Conservation (phyloP, 805 yeast genomes). For the Yarrowia sp. region DNA sequence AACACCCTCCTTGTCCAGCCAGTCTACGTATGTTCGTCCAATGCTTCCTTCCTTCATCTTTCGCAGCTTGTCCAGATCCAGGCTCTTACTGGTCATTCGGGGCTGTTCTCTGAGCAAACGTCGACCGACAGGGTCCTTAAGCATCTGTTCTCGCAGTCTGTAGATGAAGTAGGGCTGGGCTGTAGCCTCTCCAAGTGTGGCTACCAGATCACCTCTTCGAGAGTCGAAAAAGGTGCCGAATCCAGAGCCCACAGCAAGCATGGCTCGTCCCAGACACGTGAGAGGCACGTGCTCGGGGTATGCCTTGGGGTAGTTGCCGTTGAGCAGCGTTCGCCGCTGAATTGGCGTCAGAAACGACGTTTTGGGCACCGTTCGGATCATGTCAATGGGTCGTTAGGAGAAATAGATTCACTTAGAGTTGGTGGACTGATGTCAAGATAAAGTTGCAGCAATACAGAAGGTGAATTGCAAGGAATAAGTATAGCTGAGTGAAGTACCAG, state of each 20-base stretch:
- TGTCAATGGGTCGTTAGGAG: not conserved
- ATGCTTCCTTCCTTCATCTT: conserved; percentile 70
- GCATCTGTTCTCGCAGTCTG: conserved; percentile 72
- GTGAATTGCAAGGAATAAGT: too few relatives aligned
- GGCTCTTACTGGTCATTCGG: conserved; percentile 73
- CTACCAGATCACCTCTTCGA: conserved; percentile 52
- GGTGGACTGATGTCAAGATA: conserved; percentile 32
- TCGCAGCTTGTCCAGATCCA: conserved; percentile 67
- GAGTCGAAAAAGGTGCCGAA: conserved; percentile 66
- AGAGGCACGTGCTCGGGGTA: conserved; percentile 86
- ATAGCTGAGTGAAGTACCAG: too few relatives aligned
- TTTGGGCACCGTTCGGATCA: conserved; percentile 30
- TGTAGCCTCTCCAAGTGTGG: conserved; percentile 79
- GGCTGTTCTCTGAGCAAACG: conserved; percentile 81
- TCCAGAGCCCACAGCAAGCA: conserved; percentile 76
- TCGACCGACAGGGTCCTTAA: conserved; percentile 76
- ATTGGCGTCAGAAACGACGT: conserved; percentile 12
- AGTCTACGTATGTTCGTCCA: conserved; percentile 78
- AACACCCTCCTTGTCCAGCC: conserved; percentile 87
- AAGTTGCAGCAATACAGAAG: conserved; percentile 16
- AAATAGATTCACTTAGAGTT: not conserved
- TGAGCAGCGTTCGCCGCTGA: conserved; percentile 22
- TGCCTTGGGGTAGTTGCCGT: conserved; percentile 35
- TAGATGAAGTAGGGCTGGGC: conserved; percentile 74
- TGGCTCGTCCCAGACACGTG: conserved; percentile 62